These are phyloP conservation scores for Auricularia auricula-judae DNA, from an alignment of 768 basidiomycete species.

Conservation along the genomic window DNA sequence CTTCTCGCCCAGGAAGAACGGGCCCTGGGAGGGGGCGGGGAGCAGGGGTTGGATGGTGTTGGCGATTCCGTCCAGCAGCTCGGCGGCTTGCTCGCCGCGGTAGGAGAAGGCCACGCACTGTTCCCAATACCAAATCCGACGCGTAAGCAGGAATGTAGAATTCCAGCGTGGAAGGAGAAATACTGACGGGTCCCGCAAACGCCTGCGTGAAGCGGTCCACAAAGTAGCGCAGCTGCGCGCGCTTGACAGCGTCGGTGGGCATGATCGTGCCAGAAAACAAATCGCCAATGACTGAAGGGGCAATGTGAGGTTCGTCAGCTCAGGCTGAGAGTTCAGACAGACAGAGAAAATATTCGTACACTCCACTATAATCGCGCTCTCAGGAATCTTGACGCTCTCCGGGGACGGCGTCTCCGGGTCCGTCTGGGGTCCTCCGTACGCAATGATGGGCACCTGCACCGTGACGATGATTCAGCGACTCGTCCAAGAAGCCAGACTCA, in stretches of 20 bases:
- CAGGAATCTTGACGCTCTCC: conserved; percentile 48
- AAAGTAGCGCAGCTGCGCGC: conserved; percentile 54
- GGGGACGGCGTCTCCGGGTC: conserved; percentile 46
- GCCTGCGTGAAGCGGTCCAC: conserved; percentile 42
- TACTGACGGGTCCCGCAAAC: conserved; percentile 22
- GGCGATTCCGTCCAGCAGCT: conserved; percentile 29
- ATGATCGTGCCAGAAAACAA: conserved; percentile 40
- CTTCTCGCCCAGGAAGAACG: conserved; percentile 30
- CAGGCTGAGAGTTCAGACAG: neutral
- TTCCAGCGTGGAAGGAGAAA: no score
- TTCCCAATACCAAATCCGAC: no score
- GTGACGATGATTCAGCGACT: neutral
- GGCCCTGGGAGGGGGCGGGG: conserved; percentile 26
- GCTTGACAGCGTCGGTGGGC: conserved; percentile 42
- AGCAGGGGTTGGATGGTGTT: conserved; percentile 39
- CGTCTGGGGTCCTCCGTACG: conserved; percentile 50
- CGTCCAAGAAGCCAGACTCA: neutral
- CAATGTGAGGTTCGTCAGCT: no score
- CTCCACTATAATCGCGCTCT: conserved; percentile 56
- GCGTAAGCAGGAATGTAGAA: no score
- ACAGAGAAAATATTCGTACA: conserved; percentile 9
- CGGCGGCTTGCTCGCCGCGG: conserved; percentile 29
- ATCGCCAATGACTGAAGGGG: conserved; percentile 37
- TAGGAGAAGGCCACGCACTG: conserved; percentile 24
- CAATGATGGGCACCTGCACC: conserved; percentile 42